Evolutionary conservation across 1,139 yeast species (phyloP).

Genomic region (Wickerhamomyces sp.): DNA sequence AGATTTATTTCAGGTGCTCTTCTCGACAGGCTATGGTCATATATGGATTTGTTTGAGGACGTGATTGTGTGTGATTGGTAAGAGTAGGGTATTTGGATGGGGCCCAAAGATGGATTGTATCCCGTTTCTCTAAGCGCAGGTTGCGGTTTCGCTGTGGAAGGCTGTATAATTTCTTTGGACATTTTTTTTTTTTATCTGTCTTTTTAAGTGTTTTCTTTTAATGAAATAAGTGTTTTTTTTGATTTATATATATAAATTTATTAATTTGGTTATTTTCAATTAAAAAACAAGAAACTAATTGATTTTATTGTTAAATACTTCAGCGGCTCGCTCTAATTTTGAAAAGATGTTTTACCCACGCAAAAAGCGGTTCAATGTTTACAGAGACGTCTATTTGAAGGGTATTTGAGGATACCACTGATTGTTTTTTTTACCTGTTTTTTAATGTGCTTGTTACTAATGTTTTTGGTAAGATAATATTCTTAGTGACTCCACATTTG

Average conservation of each 20-base stretch:
- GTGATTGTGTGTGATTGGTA: slow-evolving; percentile 12
- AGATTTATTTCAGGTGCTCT: slow-evolving; percentile 63
- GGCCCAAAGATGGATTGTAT: slow-evolving; percentile 25
- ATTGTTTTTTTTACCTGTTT: too few relatives aligned
- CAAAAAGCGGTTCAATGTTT: slow-evolving; percentile 18
- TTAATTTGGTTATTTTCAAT: background rate
- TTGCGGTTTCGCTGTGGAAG: slow-evolving; percentile 16
- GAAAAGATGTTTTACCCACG: slow-evolving; percentile 16
- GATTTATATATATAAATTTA: background rate
- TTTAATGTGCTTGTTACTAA: background rate
- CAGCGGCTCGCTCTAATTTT: background rate
- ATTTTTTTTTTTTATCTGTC: slow-evolving; percentile 5
- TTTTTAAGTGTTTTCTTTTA: background rate
- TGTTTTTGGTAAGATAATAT: background rate
- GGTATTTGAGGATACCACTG: background rate
- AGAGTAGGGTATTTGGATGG: slow-evolving; percentile 23
- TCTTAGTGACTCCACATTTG: slow-evolving; percentile 1
- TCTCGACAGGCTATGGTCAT: slow-evolving; percentile 64
- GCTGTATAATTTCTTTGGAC: slow-evolving; percentile 20
- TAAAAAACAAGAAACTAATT: background rate
- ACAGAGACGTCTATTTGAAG: slow-evolving; percentile 9
- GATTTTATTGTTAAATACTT: too few relatives aligned
- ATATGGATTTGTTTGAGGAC: slow-evolving; percentile 33
- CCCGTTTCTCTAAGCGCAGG: slow-evolving; percentile 15
- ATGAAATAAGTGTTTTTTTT: background rate